Evolutionary conservation across 495 filamentous ascomycete species (phyloP), one percentile per base, ranked within the genome.

Genomic region (Rhypophila decipiens): DNA sequence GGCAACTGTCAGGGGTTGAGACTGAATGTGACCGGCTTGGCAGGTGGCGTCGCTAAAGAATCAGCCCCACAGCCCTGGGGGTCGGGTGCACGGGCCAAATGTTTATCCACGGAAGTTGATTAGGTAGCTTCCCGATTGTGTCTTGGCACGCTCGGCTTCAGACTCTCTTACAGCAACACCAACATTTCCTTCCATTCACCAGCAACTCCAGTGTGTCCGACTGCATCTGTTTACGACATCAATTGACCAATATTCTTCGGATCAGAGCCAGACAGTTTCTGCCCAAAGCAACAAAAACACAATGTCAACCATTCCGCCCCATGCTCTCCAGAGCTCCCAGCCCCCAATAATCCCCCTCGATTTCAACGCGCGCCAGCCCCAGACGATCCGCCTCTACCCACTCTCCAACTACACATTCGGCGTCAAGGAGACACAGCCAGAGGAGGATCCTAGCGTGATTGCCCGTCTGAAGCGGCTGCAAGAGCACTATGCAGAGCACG

Each of bases 381-480:
- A 82, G 50, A 91, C 90, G 1, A 90, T 98, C 56, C 88, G 89
- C 44, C 78, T 98, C 7, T 98, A 91, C 65, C 93, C 93, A 17
- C 78, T 98, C 23, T 95, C 88, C 54, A 97, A 96, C 73, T 97
- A 98, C 75, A 96, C 91, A 33, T 97, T 98, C 63, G 91, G 91
- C 46, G 94, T 90, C 15, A 98, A 98, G 68, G 93, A 96, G 71
- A 91, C 83, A 9, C 93, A 98, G 65, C 93, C 93, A 2, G 93
- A 98, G 68, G 93, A 98, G 67, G 93, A 98, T 61, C 90, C 90
- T 3, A 95, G 88, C 3, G 93, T 98, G 5, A 75, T 94, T 39
- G 90, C 91, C 23, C 88, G 93, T 4, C 78, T 98, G 41, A 88
- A 90, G 68, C 80, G 93, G 5, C 77, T 98, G 11, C 89, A 97